Evolutionary conservation across 148 eudicot genomes (phyloP).

Genomic region (Nepenthes mirabilis): DNA sequence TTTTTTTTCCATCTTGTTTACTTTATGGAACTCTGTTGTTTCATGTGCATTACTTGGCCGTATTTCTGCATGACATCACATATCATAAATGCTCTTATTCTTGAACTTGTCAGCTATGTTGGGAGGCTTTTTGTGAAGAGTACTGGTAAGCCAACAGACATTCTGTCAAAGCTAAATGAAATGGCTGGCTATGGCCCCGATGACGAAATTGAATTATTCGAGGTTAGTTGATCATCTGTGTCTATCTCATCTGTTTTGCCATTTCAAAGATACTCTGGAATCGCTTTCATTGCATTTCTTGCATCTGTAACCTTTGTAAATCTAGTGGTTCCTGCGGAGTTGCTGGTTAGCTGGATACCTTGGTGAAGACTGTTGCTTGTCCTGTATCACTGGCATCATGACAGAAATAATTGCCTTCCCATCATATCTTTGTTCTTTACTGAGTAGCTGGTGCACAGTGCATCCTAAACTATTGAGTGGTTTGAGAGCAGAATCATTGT

Average conservation of each 20-base stretch:
- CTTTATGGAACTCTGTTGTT: neutral
- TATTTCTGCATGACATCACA: neutral
- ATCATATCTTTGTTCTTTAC: too few relatives aligned
- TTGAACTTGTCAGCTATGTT: slow-evolving; percentile 43
- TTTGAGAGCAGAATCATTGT: too few relatives aligned
- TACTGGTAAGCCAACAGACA: slow-evolving; percentile 47
- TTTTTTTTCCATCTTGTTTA: neutral
- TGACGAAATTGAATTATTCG: slow-evolving; percentile 69
- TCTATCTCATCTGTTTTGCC: neutral
- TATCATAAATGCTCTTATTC: neutral
- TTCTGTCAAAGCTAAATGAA: slow-evolving; percentile 50
- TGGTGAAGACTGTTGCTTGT: too few relatives aligned
- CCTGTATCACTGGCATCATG: too few relatives aligned
- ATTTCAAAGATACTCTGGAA: neutral
- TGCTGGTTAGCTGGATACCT: too few relatives aligned
- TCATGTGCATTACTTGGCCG: neutral
- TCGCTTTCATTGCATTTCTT: neutral
- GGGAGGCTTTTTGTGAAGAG: slow-evolving; percentile 75
- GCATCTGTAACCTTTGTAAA: too few relatives aligned
- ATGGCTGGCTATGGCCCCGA: slow-evolving; percentile 79
- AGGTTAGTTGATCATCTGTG: slow-evolving; percentile 21
- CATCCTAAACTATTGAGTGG: too few relatives aligned
- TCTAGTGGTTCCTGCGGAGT: too few relatives aligned
- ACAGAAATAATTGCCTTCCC: too few relatives aligned
- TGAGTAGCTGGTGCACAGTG: too few relatives aligned